Evolutionary conservation across 148 eudicot species (phyloP).

Genomic region (Fallopia convolvulus): DNA sequence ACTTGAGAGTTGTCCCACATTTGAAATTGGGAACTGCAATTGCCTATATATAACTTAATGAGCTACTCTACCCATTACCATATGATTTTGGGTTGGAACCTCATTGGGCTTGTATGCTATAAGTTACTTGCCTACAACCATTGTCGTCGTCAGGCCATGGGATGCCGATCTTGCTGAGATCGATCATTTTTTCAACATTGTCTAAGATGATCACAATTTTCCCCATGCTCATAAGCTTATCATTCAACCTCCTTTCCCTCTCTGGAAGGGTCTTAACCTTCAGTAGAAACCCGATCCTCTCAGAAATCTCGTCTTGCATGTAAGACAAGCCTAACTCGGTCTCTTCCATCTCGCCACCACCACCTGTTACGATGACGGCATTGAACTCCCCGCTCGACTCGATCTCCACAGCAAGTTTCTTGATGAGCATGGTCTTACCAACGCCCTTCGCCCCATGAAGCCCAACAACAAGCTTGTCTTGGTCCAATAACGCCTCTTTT

Average conservation of each 20-base stretch:
- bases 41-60: no score
- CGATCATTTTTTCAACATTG: not conserved
- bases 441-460: not conserved
- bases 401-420: not conserved
- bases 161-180: not conserved
- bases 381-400: not conserved
- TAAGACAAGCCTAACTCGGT: not conserved
- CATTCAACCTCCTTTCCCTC: not conserved
- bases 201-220: not conserved
- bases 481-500: not conserved
- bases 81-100: no score
- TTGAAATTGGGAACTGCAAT: no score
- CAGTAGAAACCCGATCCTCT: not conserved
- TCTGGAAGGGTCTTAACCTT: not conserved
- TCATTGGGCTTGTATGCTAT: no score
- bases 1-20: no score
- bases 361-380: not conserved
- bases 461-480: not conserved
- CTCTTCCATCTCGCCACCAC: not conserved
- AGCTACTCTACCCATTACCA: no score
- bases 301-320: not conserved
- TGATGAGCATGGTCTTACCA: conserved; percentile 1
- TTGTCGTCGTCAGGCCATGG: not conserved
- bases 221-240: not conserved
- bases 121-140: not conserved